A percentile compares a stretch with the other conserved stretches of the same genome.
These are phyloP conservation scores for Xanthoconium stramineum DNA, from an alignment of 768 basidiomycete species.

Conservation along the genomic window DNA sequence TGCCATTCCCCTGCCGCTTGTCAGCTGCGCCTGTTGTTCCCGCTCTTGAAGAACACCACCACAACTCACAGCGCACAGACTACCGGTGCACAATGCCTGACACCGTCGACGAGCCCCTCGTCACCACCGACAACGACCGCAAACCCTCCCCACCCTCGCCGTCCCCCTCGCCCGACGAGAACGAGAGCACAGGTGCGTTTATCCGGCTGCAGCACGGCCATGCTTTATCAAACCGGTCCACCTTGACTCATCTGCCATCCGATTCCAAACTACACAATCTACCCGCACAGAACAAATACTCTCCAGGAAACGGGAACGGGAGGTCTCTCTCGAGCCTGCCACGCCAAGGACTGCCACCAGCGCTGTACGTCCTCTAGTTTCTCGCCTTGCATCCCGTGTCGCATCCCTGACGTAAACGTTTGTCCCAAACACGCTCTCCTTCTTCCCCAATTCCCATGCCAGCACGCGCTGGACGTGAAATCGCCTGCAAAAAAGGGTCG, in stretches of 20 bases:
- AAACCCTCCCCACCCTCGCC: slow-evolving; percentile 27
- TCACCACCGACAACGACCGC: slow-evolving; percentile 13
- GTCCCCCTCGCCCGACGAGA: slow-evolving; percentile 45
- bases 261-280: slow-evolving; percentile 17
- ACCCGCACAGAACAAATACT: slow-evolving; percentile 38
- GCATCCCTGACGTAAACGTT: slow-evolving; percentile 29
- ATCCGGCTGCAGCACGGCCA: slow-evolving; percentile 21
- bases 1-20: slow-evolving; percentile 28
- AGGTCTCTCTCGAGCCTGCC: slow-evolving; percentile 71
- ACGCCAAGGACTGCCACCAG: slow-evolving; percentile 40
- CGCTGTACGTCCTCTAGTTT: slow-evolving; percentile 31
- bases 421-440: slow-evolving; percentile 18
- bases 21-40: slow-evolving; percentile 33
- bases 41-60: slow-evolving; percentile 23
- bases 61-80: slow-evolving; percentile 31
- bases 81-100: slow-evolving; percentile 27
- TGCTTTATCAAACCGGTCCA: slow-evolving; percentile 25
- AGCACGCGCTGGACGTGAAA: slow-evolving; percentile 41
- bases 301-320: slow-evolving; percentile 73
- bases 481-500: slow-evolving; percentile 79
- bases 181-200: slow-evolving; percentile 41
- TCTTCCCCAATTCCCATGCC: slow-evolving; percentile 17
- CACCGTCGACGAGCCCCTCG: slow-evolving; percentile 19
- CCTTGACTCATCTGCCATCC: slow-evolving; percentile 22
- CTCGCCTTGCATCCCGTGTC: slow-evolving; percentile 7